phyloP scores from a whole-genome alignment of 257 asterid species.

The Eustoma russellianum region DNA sequence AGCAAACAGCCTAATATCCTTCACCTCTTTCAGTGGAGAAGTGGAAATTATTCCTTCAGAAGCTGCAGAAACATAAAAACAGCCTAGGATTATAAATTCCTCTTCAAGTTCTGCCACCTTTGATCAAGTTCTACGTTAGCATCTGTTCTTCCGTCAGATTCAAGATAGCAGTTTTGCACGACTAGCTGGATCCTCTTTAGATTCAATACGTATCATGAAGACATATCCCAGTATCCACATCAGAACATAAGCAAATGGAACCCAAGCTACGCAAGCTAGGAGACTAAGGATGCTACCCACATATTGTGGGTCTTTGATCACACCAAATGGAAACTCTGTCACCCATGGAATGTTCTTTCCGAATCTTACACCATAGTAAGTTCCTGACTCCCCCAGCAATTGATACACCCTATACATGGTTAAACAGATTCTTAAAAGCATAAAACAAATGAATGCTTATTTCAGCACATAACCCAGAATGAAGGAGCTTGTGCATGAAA shows the following conservation, averaged over 20 bases:
- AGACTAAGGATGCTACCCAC: slow-evolving; percentile 80
- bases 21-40: too few species aligned
- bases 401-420: slow-evolving; percentile 69
- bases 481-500: too few species aligned
- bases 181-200: slow-evolving; percentile 62
- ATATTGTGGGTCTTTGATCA: slow-evolving; percentile 81
- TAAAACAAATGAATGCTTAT: too few species aligned
- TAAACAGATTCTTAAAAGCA: too few species aligned
- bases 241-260: slow-evolving; percentile 46
- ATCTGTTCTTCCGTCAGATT: background rate
- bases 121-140: too few species aligned
- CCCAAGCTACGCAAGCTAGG: slow-evolving; percentile 66
- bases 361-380: slow-evolving; percentile 88
- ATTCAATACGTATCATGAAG: slow-evolving; percentile 61
- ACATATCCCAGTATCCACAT: slow-evolving; percentile 68
- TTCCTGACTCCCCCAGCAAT: slow-evolving; percentile 83
- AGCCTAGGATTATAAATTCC: too few species aligned
- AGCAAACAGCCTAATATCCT: too few species aligned
- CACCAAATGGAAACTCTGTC: slow-evolving; percentile 80
- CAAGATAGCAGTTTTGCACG: slow-evolving; percentile 56
- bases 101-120: too few species aligned
- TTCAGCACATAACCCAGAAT: too few species aligned
- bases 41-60: too few species aligned
- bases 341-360: slow-evolving; percentile 86
- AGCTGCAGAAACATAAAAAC: too few species aligned